phyloP scores from a whole-genome alignment of 805 yeast species.

The Candida ortonii region DNA sequence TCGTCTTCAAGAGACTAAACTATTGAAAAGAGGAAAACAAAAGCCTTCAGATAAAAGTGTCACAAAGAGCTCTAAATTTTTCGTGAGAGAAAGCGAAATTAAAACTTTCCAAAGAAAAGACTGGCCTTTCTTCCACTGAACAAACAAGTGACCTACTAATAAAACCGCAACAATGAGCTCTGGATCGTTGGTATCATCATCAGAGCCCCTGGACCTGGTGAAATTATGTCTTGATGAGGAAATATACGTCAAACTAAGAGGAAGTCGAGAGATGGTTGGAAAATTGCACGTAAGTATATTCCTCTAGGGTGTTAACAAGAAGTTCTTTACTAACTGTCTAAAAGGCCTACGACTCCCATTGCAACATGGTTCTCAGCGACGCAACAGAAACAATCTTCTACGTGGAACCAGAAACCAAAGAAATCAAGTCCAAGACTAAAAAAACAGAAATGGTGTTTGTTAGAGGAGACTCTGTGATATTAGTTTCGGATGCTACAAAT shows the following conservation, averaged over 20 bases:
- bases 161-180: constrained; percentile 20
- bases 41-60: no score
- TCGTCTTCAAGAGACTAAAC: neutral
- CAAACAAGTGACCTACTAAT: no score
- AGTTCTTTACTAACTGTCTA: constrained; percentile 11
- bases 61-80: no score
- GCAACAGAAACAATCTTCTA: constrained; percentile 80
- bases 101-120: no score
- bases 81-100: no score
- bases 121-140: no score
- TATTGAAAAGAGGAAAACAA: neutral
- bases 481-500: constrained; percentile 48
- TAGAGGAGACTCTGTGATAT: constrained; percentile 95
- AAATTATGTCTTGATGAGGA: constrained; percentile 83
- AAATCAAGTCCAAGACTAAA: constrained; percentile 45
- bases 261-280: constrained; percentile 90
- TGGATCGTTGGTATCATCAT: constrained; percentile 23
- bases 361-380: constrained; percentile 92
- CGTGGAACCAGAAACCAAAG: constrained; percentile 46
- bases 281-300: constrained; percentile 62
- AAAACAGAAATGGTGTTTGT: constrained; percentile 87
- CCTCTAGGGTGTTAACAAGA: neutral
- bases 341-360: constrained; percentile 89
- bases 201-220: constrained; percentile 89
- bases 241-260: constrained; percentile 86